Evolutionary conservation across 2,329 filamentous ascomycete genomes (phyloP), one percentile per base, ranked within the genome.

Genomic region (Leptosphaerulina australis): DNA sequence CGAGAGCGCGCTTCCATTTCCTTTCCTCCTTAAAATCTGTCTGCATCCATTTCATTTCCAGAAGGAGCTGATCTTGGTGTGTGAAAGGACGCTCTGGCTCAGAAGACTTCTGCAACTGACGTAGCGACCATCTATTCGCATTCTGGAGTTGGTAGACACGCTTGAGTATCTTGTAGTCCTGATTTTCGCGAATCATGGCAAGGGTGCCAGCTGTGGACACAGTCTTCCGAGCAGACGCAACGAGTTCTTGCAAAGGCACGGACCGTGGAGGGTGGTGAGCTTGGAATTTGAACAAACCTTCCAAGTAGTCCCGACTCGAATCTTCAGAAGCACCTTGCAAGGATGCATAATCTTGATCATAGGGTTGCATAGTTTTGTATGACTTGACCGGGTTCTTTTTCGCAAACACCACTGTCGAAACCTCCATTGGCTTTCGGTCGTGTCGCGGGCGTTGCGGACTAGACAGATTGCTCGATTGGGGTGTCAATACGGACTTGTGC

Each of bases 1-100:
- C 92, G 26, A 88, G 83, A 2, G 88, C 83, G 67, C 85, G 86
- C 75, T 97, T 97, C 91, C 92, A 96, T 70, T 96, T 96, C 30
- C 91, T 81, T 71, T 97, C 94, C 73, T 97, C 90, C 41, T 88
- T 83, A 66, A 97, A 97, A 73, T 99, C 94, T 1, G 91, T 97
- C 40, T 92, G 85, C 90, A 99, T 95, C 93, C 93, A 97, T 71
- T 92, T 96, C 83, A 93, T 90, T 76, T 99, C 92, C 60, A 91
- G 83, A 24, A 99, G 77, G 46, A 97, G 72, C 43, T 93, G 82
- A 74, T 99, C 94, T 83, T 87, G 90, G 61, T 97, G 93, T 2
- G 88, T 86, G 1, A 84, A 81, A 14, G 87, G 87, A 28, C 91
- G 84, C 3, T 83, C 80, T 4, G 93, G 92, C 71, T 99, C 94